Percentiles rank a stretch among this genome's conserved stretches.
These are phyloP conservation scores for Cucurbita maxima DNA, from an alignment of 306 rosid genomes.

Conservation along the genomic window DNA sequence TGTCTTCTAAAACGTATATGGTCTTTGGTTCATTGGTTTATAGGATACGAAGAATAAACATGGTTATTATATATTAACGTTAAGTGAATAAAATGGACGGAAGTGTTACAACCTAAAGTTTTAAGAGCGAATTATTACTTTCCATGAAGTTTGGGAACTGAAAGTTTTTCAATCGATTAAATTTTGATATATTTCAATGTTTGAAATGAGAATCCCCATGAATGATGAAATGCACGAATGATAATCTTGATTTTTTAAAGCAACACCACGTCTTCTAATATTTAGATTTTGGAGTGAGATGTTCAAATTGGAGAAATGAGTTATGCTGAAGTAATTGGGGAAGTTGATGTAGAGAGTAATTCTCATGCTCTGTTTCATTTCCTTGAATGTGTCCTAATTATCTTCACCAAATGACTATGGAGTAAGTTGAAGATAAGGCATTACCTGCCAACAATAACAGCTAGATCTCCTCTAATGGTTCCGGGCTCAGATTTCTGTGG, in stretches of 20 bases:
- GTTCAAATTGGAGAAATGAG: background rate
- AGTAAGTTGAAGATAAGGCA: background rate
- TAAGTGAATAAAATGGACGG: no score
- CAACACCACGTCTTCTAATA: no score
- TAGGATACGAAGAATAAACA: background rate
- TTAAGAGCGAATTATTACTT: no score
- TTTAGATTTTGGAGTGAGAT: no score
- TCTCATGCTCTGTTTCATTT: background rate
- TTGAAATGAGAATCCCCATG: no score
- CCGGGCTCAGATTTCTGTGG: slow-evolving; percentile 98
- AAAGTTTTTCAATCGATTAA: no score
- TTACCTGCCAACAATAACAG: slow-evolving; percentile 94
- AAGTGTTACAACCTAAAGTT: no score
- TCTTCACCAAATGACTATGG: background rate
- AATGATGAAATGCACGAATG: no score
- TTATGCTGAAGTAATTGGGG: background rate
- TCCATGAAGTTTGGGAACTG: no score
- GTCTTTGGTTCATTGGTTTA: background rate
- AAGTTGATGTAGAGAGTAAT: background rate
- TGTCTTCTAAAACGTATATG: background rate
- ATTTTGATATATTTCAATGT: no score
- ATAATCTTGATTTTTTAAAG: no score
- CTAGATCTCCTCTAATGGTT: slow-evolving; percentile 89
- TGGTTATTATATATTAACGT: no score
- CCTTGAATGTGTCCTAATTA: background rate